These are phyloP conservation scores for Clarkia xantiana DNA, from an alignment of 345 rosid genomes.

Conservation along the genomic window DNA sequence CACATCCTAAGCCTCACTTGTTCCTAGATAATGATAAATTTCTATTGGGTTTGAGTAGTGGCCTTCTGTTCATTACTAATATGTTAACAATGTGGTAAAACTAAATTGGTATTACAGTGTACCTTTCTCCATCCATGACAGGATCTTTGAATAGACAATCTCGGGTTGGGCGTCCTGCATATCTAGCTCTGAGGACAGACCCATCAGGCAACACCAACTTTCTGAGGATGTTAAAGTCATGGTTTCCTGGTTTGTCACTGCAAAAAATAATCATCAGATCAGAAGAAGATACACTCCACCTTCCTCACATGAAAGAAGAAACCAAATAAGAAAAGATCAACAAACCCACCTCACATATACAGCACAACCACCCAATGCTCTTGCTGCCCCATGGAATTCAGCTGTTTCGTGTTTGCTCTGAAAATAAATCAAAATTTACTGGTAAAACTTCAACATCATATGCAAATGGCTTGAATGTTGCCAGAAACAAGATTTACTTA, in stretches of 20 bases:
- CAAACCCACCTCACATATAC: conserved; percentile 35
- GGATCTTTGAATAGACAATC: conserved; percentile 54
- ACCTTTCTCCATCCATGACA: conserved; percentile 57
- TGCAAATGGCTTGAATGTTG: not conserved
- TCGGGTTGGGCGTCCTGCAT: conserved; percentile 52
- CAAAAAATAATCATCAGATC: not conserved
- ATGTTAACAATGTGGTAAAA: no score
- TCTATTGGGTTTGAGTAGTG: no score
- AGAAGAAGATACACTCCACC: conserved; percentile 6
- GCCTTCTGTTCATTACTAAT: no score
- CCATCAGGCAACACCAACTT: conserved; percentile 53
- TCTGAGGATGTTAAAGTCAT: conserved; percentile 38
- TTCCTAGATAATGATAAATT: not conserved
- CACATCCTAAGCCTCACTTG: no score
- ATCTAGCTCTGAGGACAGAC: conserved; percentile 45
- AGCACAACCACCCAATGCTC: conserved; percentile 57
- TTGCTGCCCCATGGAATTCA: conserved; percentile 46
- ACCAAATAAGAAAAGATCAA: not conserved
- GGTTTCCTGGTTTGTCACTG: conserved; percentile 40
- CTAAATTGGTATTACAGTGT: not conserved
- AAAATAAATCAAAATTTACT: not conserved
- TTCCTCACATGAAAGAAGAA: conserved; percentile 1
- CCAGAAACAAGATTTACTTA: not conserved
- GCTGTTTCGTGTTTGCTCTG: conserved; percentile 52
- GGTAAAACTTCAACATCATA: not conserved